Evolutionary conservation across 1,139 yeast genomes (phyloP), one percentile per base, ranked within the genome.

Genomic region (Martiniozyma asiatica): DNA sequence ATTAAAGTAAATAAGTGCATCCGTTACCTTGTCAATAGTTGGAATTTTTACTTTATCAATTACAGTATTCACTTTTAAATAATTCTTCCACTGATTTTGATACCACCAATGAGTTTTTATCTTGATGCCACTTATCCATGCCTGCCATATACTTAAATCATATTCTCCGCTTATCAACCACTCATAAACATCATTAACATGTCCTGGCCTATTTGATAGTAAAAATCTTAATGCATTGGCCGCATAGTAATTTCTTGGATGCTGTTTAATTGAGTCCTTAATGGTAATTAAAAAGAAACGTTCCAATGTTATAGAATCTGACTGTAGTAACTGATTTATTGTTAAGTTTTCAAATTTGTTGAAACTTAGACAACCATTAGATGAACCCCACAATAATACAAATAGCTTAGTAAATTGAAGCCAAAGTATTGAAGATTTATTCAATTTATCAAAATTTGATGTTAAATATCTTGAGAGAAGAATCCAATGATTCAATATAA

Each of bases 171-270:
- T 17, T n/a, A 15, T 9, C n/a, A 24, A 6, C 11, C 15, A 14
- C 7, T 29, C 19, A 7, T 27, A 13, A 9, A 30, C 3, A 10
- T 11, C 13, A 24, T 9, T 9, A 14, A 14, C 11, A 11, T n/a
- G 6, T 14, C 20, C 15, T 12, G 18, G 15, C 22, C 12, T 13
- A 20, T 20, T 24, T 14, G 41, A 29, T n/a, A 55, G 35, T 19
- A 61, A 34, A 45, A 56, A 55, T 20, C 68, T 48, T 5, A 62
- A 51, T 32, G 55, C 52, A 8, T 48, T 43, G 58, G 64, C 58
- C 1, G 69, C 66, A 35, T 65, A 65, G 41, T 65, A 65, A 40
- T 64, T 66, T 26, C 55, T 44, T 4, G 61, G 60, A 39, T 65
- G 72, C 15, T 45, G 37, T 16, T 37, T 43, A 0, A 56, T 56